Conservation (phyloP, 2,329 filamentous ascomycete genomes). For the Pleurostoma richardsiae region DNA sequence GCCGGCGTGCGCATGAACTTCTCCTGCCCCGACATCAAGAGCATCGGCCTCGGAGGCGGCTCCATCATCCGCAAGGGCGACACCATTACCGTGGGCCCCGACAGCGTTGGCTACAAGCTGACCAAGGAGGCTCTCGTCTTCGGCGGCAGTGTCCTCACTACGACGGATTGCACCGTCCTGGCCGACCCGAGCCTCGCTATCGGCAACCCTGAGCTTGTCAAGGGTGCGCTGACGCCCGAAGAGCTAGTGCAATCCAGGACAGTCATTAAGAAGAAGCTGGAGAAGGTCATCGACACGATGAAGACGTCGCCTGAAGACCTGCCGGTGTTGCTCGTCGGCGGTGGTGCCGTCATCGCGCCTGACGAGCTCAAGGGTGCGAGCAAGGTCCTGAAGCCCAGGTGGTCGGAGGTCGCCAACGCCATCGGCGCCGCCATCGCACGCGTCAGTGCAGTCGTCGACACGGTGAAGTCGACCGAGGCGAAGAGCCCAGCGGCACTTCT, state of each 20-base stretch:
- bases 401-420: slow-evolving; percentile 57
- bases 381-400: slow-evolving; percentile 49
- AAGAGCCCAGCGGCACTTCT: slow-evolving; percentile 30
- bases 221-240: slow-evolving; percentile 19
- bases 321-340: slow-evolving; percentile 50
- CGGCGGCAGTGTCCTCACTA: slow-evolving; percentile 45
- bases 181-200: slow-evolving; percentile 26
- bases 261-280: slow-evolving; percentile 44
- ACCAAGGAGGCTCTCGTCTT: slow-evolving; percentile 40
- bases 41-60: slow-evolving; percentile 50
- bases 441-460: slow-evolving; percentile 50
- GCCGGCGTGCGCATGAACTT: slow-evolving; percentile 60
- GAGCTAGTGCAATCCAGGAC: slow-evolving; percentile 31
- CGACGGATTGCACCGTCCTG: slow-evolving; percentile 49
- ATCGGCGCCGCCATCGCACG: slow-evolving; percentile 59
- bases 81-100: slow-evolving; percentile 37
- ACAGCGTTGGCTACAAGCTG: slow-evolving; percentile 44
- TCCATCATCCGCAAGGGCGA: slow-evolving; percentile 27
- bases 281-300: slow-evolving; percentile 54
- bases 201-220: slow-evolving; percentile 32
- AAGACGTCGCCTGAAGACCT: slow-evolving; percentile 57
- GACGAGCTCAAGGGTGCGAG: slow-evolving; percentile 50
- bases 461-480: slow-evolving; percentile 40
- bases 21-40: slow-evolving; percentile 52
- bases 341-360: slow-evolving; percentile 39